Evolutionary conservation across 345 rosid genomes (phyloP).

Genomic region (Hibiscus tridactylites): DNA sequence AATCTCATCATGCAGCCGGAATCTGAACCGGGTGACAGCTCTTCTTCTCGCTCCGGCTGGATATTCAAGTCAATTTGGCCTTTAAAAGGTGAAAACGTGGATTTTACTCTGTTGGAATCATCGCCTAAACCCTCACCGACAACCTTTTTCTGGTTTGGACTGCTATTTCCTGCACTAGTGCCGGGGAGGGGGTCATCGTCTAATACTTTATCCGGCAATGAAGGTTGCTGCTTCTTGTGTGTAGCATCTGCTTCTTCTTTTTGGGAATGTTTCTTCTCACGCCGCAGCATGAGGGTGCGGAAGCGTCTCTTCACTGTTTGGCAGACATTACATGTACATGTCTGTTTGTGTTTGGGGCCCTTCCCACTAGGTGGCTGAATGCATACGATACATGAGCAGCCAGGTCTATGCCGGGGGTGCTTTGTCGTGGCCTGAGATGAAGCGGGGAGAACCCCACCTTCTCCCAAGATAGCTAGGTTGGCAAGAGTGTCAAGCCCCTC

Average conservation of each 20-base stretch:
- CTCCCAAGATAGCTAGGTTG: constrained; percentile 58
- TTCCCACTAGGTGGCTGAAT: constrained; percentile 90
- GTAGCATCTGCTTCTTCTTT: constrained; percentile 49
- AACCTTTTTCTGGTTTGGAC: constrained; percentile 34
- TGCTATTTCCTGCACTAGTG: constrained; percentile 34
- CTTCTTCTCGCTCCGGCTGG: constrained; percentile 88
- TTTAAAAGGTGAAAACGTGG: constrained; percentile 49
- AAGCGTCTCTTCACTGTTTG: constrained; percentile 68
- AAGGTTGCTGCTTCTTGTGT: constrained; percentile 30
- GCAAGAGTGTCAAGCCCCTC: constrained; percentile 67
- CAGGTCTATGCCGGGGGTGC: constrained; percentile 90
- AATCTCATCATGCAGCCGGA: constrained; percentile 32
- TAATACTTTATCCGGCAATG: constrained; percentile 27
- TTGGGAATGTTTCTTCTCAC: constrained; percentile 62
- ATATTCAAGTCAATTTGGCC: constrained; percentile 83
- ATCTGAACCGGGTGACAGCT: constrained; percentile 48
- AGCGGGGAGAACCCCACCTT: constrained; percentile 37
- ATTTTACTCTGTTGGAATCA: constrained; percentile 36
- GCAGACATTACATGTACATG: constrained; percentile 79
- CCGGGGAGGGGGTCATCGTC: constrained; percentile 38
- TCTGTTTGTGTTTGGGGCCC: constrained; percentile 75
- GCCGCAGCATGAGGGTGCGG: constrained; percentile 53
- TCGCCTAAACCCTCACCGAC: constrained; percentile 37
- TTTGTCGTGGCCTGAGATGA: constrained; percentile 67
- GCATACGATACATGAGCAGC: constrained; percentile 91